Evolutionary conservation across 2,329 filamentous ascomycete genomes (phyloP).

Genomic region (Dothistroma pini): DNA sequence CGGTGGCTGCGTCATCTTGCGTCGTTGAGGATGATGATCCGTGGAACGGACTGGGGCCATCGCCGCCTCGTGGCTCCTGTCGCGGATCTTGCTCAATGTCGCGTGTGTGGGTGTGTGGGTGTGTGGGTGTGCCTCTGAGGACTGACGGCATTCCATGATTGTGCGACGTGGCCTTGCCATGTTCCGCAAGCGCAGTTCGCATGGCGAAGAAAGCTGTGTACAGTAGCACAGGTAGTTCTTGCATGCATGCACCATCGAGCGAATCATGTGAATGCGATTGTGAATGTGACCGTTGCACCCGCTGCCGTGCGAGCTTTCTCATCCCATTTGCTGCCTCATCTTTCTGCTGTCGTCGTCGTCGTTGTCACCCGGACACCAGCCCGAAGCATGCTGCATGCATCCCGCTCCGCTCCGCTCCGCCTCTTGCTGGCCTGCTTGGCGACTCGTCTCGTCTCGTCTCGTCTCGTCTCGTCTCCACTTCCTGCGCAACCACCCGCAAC

Average conservation of each 20-base stretch:
- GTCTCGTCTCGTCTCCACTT: no score
- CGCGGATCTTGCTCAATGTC: background rate
- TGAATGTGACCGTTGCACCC: no score
- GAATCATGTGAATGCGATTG: background rate
- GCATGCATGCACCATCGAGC: background rate
- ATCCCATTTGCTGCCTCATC: slow-evolving; percentile 1
- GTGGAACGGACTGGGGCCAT: no score
- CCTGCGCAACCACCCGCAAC: background rate
- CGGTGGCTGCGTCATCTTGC: background rate
- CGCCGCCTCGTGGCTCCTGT: background rate
- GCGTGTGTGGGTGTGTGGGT: background rate
- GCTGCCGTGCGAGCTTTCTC: background rate
- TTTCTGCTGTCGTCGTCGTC: background rate
- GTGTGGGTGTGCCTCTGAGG: background rate
- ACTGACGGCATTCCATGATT: background rate
- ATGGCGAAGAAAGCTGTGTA: no score
- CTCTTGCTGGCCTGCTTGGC: background rate
- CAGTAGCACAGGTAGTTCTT: no score
- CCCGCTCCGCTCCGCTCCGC: no score
- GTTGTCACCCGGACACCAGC: background rate
- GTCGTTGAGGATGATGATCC: slow-evolving; percentile 1
- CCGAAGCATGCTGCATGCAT: background rate
- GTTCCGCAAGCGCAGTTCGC: background rate
- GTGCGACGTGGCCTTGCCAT: background rate
- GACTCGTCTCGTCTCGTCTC: background rate